Evolutionary conservation across 2,329 filamentous ascomycete species (phyloP), one percentile per base, ranked within the genome.

Genomic region (Xylariaceae sp.): DNA sequence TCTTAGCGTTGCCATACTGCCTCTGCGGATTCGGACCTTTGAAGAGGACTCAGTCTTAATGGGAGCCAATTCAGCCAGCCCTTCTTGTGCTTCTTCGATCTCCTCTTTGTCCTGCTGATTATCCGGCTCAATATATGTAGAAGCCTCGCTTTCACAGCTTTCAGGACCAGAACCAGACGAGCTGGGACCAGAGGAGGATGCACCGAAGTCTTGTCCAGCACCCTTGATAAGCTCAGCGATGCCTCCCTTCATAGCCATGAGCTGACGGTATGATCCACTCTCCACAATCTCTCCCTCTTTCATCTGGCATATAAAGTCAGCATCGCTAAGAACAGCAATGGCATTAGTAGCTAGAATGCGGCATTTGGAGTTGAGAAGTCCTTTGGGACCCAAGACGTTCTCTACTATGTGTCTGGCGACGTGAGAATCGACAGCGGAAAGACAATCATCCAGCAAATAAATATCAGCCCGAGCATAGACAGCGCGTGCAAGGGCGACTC

Each of bases 371-470:
- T 80, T 82, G 23, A 99, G 81, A 5, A 99, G 79, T 65, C 94
- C 94, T 62, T 87, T 88, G 3, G 88, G 81, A 10, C 94, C 94
- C 41, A 99, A 84, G 0, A 99, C 94, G 63, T 94, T 90, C 71
- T 97, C 89, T 68, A 97, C 97, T 59, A 99, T 83, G 75, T 99
- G 94, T 64, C 90, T 84, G 53, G 94, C 94, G 60, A 99, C 94
- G 71, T 99, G 94, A 65, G 96, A 93, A 75, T 99, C 94, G n/a
- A 99, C 94, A 0, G 95, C 94, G 13, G 93, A 97, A 9, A 99
- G 81, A 62, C 92, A 89, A 72, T 99, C 94, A 67, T 99, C 94
- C 9, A 99, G 81, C 10, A 99, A 81, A 71, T 97, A 97, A 53
- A 99, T 86, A 72, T 99, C 95, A n/a, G 94, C 92, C 66, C 94